Conservation (phyloP, 148 eudicot species). For the Rhododendron mucronatum region DNA sequence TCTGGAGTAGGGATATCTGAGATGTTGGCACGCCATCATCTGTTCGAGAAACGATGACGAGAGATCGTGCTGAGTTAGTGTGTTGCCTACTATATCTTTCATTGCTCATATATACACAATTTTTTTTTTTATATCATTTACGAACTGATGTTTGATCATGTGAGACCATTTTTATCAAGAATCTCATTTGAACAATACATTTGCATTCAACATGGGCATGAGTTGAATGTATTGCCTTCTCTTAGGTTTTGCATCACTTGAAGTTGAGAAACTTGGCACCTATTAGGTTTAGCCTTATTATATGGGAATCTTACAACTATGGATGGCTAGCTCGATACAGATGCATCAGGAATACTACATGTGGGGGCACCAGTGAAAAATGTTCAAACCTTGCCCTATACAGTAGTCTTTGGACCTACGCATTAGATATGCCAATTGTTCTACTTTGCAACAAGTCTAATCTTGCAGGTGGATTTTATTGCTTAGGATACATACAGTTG, state of each 20-base stretch:
- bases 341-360: background rate
- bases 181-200: background rate
- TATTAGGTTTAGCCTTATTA: background rate
- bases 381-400: background rate
- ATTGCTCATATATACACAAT: background rate
- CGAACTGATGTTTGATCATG: background rate
- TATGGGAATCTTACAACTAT: background rate
- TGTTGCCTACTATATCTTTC: background rate
- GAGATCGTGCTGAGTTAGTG: slow-evolving; percentile 36
- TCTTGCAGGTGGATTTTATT: background rate
- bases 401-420: background rate
- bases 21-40: slow-evolving; percentile 62
- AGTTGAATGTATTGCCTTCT: background rate
- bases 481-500: background rate
- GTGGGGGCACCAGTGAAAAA: background rate
- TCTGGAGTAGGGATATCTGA: slow-evolving; percentile 56
- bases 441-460: background rate
- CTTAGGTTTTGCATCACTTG: background rate
- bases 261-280: background rate
- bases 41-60: slow-evolving; percentile 49
- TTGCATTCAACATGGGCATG: background rate
- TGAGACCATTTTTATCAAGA: background rate
- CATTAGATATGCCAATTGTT: background rate
- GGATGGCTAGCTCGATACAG: background rate
- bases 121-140: background rate